phyloP scores from a whole-genome alignment of 371 early-diverging fungal species.

The Mortierella sp. region DNA sequence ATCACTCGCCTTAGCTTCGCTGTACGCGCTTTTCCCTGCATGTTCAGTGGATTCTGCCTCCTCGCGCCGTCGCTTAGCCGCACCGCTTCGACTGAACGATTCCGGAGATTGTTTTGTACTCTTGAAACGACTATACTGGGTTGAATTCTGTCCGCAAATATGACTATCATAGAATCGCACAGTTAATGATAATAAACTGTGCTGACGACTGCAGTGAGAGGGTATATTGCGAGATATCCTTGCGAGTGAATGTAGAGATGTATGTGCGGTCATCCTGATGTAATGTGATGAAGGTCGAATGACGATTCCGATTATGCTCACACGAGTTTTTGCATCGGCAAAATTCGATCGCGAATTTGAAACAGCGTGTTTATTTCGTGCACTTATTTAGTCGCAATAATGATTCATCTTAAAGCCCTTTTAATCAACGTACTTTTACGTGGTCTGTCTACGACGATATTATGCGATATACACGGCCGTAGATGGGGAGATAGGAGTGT shows the following conservation, averaged over 20 bases:
- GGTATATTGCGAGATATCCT: too few relatives aligned
- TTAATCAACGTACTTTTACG: too few relatives aligned
- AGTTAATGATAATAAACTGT: not conserved
- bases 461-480: conserved; percentile 65
- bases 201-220: not conserved
- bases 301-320: too few relatives aligned
- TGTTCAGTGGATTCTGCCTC: not conserved
- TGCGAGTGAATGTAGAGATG: not conserved
- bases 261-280: not conserved
- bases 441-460: too few relatives aligned
- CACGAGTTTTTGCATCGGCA: too few relatives aligned
- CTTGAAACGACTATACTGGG: conserved; percentile 12
- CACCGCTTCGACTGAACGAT: conserved; percentile 9
- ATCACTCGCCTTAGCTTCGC: conserved; percentile 1
- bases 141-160: not conserved
- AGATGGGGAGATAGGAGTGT: conserved; percentile 67
- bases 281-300: too few relatives aligned
- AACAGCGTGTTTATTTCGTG: too few relatives aligned
- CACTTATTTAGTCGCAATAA: too few relatives aligned
- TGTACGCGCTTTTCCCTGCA: not conserved
- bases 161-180: not conserved
- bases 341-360: too few relatives aligned
- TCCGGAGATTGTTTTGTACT: conserved; percentile 1
- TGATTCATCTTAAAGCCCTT: too few relatives aligned
- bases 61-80: conserved; percentile 3